Evolutionary conservation across 768 basidiomycete species (phyloP).

Genomic region (Russula emetica): DNA sequence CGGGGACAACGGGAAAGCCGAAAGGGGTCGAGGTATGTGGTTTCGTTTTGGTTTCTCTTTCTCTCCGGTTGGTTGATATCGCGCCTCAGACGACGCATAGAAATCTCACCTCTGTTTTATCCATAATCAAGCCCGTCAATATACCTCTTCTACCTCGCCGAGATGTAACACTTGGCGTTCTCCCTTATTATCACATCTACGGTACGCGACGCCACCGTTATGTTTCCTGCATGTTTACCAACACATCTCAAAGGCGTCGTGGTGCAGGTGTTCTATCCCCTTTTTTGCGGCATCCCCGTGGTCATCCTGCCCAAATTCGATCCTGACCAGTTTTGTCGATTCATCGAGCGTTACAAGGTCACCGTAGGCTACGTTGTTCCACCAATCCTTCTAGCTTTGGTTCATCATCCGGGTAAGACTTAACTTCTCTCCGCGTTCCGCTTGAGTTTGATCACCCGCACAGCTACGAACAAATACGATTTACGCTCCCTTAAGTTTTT

Average conservation of each 20-base stretch:
- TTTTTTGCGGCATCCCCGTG: conserved; percentile 47
- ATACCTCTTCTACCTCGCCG: conserved; percentile 37
- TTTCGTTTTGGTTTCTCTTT: not conserved
- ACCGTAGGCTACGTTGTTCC: conserved; percentile 65
- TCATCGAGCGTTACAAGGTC: conserved; percentile 61
- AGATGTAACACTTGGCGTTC: conserved; percentile 57
- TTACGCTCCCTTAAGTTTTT: conserved; percentile 54
- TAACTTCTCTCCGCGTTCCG: not conserved
- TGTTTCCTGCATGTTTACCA: conserved; percentile 43
- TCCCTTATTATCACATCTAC: conserved; percentile 58
- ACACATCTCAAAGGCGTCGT: conserved; percentile 43
- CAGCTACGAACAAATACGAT: conserved; percentile 65
- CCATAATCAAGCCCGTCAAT: conserved; percentile 47
- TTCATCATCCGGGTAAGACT: conserved; percentile 59
- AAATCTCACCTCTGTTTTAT: conserved; percentile 59
- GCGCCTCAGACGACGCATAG: conserved; percentile 53
- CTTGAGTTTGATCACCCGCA: not conserved
- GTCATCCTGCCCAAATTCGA: conserved; percentile 69
- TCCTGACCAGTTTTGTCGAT: conserved; percentile 57
- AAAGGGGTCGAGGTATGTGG: conserved; percentile 54
- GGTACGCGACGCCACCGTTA: conserved; percentile 35
- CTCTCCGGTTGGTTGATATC: not conserved
- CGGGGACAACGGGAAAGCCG: conserved; percentile 73
- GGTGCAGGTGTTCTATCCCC: conserved; percentile 58
- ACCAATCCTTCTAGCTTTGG: conserved; percentile 74